Evolutionary conservation across 2,329 filamentous ascomycete species (phyloP), one percentile per base, ranked within the genome.

Genomic region (Ophiostoma australiae): DNA sequence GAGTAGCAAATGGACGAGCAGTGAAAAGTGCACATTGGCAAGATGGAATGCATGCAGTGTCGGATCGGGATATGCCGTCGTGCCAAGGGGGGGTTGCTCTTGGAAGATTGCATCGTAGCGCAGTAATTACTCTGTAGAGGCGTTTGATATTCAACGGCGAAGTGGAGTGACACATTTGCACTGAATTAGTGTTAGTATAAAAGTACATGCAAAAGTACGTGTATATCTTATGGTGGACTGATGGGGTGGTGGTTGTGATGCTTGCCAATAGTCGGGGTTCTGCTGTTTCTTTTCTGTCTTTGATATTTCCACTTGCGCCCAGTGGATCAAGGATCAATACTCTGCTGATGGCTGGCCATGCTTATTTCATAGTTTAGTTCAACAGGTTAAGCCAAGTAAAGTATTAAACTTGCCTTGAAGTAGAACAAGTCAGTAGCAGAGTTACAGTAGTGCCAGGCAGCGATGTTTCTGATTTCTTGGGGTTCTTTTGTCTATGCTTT

Each of bases 331-430:
- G 33, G 55, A 23, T 27, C 52, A 58, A 58, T 27, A 52, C 17
- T 52, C 20, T n/a, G 44, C 5, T 20, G 15, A 48, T 23, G 41
- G 41, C 41, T 1, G 27, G 27, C 27, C 27, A n/a, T 48, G 17
- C n/a, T 48, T 48, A n/a, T 48, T 48, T 17, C 44, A 58, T 31
- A 27, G n/a, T n/a, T 58, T 27, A 13, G n/a, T n/a, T n/a, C 52
- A 58, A n/a, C 27, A n/a, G n/a, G 58, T 39, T 37, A 63, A 37
- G 27, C 58, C 58, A 61, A 61, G 55, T 63, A 63, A 63, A 33
- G 58, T 63, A 27, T 63, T 63, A 33, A 33, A 13, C 55, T 61
- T 61, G 55, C 52, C 27, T 33, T 33, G 13, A 33, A 63, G 58
- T 63, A 63, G 58, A 63, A 63, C 11, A 63, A 63, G 58, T 61